Evolutionary conservation across 306 rosid species (phyloP).

Genomic region (Fragaria ananassa): DNA sequence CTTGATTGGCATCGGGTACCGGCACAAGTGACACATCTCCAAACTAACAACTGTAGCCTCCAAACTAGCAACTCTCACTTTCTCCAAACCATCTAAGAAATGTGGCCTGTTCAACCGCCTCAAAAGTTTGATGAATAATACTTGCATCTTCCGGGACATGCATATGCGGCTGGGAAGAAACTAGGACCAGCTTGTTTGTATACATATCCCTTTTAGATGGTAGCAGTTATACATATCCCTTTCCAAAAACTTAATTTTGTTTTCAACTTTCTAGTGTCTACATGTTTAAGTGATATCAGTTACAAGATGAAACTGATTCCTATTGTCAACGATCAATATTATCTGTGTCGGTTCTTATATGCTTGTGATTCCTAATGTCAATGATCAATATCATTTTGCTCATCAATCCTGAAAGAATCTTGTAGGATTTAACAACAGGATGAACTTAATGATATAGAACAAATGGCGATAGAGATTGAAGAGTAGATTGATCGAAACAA

Average conservation of each 20-base stretch:
- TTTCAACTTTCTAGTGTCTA: too few species aligned
- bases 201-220: too few species aligned
- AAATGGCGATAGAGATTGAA: too few species aligned
- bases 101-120: not conserved
- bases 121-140: not conserved
- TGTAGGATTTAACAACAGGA: too few species aligned
- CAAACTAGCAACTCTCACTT: not conserved
- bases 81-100: not conserved
- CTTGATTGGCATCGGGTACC: not conserved
- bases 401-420: slow-evolving; percentile 61
- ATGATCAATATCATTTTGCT: not conserved
- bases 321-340: too few species aligned
- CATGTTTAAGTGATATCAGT: too few species aligned
- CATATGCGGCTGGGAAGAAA: not conserved
- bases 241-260: too few species aligned
- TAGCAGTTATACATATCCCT: too few species aligned
- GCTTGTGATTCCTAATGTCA: too few species aligned
- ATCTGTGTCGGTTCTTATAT: too few species aligned
- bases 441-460: not conserved
- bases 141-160: not conserved
- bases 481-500: too few species aligned
- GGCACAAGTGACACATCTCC: not conserved
- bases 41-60: not conserved
- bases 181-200: not conserved
- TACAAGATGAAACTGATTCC: too few species aligned